Evolutionary conservation across 169 alveolate genomes (phyloP).

Genomic region (Eimeria falciformis): DNA sequence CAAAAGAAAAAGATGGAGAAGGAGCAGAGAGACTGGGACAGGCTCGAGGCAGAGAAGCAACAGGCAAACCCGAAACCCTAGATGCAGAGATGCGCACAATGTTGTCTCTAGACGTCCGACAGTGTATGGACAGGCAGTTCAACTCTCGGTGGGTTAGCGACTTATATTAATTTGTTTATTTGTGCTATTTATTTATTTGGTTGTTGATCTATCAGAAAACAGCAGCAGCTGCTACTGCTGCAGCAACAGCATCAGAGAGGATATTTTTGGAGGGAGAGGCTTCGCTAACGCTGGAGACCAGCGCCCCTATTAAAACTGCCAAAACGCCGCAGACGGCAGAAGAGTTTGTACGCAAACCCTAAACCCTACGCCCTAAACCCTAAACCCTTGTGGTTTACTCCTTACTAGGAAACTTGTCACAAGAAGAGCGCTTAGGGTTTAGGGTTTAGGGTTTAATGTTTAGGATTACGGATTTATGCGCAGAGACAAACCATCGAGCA

Average conservation of each 20-base stretch:
- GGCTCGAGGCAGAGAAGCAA: conserved; percentile 36
- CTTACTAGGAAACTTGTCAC: not conserved
- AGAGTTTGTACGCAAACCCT: conserved; percentile 37
- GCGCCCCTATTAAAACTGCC: not conserved
- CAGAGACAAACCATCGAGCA: conserved; percentile 50
- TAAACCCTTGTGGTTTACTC: conserved; percentile 2
- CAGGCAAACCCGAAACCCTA: conserved; percentile 19
- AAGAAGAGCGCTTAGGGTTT: not conserved
- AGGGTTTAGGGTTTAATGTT: not conserved
- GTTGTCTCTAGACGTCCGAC: too few relatives aligned
- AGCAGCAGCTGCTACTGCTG: conserved; percentile 63
- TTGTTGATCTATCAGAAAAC: conserved; percentile 8
- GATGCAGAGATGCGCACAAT: not conserved
- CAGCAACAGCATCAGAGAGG: conserved; percentile 42
- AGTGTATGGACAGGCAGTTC: too few relatives aligned
- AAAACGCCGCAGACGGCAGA: conserved; percentile 7
- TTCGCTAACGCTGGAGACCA: conserved; percentile 14
- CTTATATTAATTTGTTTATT: not conserved
- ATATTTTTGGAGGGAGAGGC: conserved; percentile 56
- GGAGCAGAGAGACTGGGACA: conserved; percentile 57
- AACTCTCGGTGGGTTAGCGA: too few relatives aligned
- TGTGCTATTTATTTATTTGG: not conserved
- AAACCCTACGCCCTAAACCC: not conserved
- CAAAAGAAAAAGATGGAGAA: conserved; percentile 86
- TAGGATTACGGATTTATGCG: not conserved